phyloP scores from a whole-genome alignment of 2,329 filamentous ascomycete genomes.

The Aspergillus niger region DNA sequence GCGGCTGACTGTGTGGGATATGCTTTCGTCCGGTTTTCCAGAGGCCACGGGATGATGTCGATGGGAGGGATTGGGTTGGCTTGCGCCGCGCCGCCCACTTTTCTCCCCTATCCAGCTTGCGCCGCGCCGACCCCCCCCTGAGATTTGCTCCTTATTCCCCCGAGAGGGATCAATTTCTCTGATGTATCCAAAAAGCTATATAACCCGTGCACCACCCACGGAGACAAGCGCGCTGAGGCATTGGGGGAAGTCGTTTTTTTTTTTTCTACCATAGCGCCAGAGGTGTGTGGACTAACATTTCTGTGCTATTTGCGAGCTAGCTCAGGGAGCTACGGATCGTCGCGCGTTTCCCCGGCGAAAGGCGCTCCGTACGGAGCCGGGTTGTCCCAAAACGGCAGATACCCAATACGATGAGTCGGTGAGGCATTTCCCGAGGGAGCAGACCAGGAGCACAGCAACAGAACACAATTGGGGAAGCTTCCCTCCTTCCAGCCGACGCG shows the following conservation, averaged over 20 bases:
- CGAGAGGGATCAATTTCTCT: slow-evolving; percentile 12
- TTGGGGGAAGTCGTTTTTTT: neutral
- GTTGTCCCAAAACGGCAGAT: slow-evolving; percentile 4
- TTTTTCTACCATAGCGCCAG: neutral
- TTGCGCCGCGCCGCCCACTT: neutral
- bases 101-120: neutral
- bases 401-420: slow-evolving; percentile 8
- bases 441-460: neutral
- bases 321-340: slow-evolving; percentile 4
- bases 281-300: neutral
- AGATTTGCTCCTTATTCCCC: neutral
- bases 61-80: neutral
- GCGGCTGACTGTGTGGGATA: neutral
- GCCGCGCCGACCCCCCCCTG: neutral
- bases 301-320: neutral
- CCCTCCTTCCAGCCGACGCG: slow-evolving; percentile 2
- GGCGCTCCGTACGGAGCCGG: slow-evolving; percentile 4
- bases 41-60: neutral
- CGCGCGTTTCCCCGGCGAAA: neutral
- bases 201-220: slow-evolving; percentile 7
- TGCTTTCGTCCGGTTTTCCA: neutral
- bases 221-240: neutral
- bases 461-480: neutral
- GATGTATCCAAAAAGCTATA: slow-evolving; percentile 17
- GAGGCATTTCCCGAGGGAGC: slow-evolving; percentile 6